Evolutionary conservation across 2,329 filamentous ascomycete species (phyloP), one percentile per base, ranked within the genome.

Genomic region (Polytolypa hystricis): DNA sequence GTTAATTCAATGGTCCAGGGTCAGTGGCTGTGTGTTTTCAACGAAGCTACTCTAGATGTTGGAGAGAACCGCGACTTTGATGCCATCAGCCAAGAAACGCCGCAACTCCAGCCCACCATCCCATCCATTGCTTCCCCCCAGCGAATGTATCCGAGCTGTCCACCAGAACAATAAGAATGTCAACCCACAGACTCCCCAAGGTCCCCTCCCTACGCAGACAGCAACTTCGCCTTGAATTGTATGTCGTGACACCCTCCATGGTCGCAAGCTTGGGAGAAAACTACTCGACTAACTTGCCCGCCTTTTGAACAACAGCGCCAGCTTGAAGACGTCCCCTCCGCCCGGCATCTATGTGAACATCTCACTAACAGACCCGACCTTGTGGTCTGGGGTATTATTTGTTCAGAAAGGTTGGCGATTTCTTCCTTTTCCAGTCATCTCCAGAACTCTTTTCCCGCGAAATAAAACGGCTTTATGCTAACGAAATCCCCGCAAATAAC

Each of bases 311-410:
- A 12, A 43, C 60, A 93, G 85, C 61, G 74, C 82, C 42, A 82
- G 82, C 42, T 70, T 94, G 49, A 86, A 82, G 58, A 75, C 84
- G 62, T 78, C 80, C 41, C 86, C 82, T 56, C 87, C 87, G 2
- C 77, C 84, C 39, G 89, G 91, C 36, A 71, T 95, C 43, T 95
- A 91, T 61, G 74, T 95, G 60, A 84, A 74, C 56, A 72, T 94
- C 41, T 83, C 81, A 18, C 84, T 84, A 0, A 82, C 81, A 16
- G 81, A 94, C 53, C 77, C 84, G 12, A 77, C 77, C 11, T 65
- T 86, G 33, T 96, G 89, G 89, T 81, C 79, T 20, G 87, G 85
- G n/a, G 82, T 93, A 14, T 69, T 96, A 18, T 96, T 96, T 56
- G 77, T 94, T 43, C 81, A 85, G 39, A 80, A 84, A 68, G 89